phyloP scores from a whole-genome alignment of 192 early-diverging fungal species.

The Backusella tarrabulga region DNA sequence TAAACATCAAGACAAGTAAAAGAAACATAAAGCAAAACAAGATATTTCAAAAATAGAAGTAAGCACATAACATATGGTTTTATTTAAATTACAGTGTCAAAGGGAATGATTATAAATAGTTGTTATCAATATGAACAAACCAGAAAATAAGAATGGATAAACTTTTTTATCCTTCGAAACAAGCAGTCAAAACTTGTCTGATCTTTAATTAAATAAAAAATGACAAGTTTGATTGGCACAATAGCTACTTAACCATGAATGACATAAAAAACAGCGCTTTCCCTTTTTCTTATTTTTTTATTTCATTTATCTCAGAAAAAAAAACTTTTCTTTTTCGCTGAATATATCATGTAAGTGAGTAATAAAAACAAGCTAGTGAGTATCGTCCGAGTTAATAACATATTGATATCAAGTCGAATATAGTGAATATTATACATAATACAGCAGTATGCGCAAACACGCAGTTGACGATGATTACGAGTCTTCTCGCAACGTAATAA shows the following conservation, averaged over 20 bases:
- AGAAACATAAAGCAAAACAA: background rate
- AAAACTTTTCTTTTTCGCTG: background rate
- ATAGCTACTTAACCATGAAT: background rate
- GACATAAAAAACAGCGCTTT: background rate
- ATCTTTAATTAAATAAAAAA: background rate
- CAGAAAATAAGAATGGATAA: background rate
- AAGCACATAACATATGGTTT: too few species aligned
- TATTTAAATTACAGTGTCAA: too few species aligned
- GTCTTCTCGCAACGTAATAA: background rate
- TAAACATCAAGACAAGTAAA: background rate
- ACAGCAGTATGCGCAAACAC: background rate
- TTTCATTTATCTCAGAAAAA: background rate
- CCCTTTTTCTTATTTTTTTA: background rate
- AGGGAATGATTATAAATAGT: too few species aligned
- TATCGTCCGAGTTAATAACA: background rate
- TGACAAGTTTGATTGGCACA: slow-evolving; percentile 8
- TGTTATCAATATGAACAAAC: background rate
- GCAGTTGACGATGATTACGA: slow-evolving; percentile 30
- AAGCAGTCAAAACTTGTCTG: background rate
- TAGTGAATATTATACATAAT: background rate
- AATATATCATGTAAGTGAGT: background rate
- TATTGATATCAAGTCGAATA: background rate
- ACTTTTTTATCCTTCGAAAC: background rate
- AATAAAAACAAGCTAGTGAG: too few species aligned
- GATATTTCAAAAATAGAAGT: background rate